These are phyloP conservation scores for Helianthus tuberosus DNA, from an alignment of 129 eudicot species.

Conservation along the genomic window DNA sequence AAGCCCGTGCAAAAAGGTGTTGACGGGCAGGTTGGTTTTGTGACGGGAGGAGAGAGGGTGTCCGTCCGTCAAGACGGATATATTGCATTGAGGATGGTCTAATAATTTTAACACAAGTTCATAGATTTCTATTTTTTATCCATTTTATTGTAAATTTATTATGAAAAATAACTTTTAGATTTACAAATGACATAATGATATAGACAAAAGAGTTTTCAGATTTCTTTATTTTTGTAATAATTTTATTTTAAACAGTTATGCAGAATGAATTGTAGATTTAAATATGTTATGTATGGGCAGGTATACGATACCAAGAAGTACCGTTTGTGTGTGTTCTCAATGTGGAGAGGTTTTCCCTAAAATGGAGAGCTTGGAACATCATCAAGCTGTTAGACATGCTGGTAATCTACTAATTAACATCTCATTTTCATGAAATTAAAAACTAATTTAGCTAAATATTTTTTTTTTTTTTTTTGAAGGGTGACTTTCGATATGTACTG, in stretches of 20 bases:
- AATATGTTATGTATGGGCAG: constrained; percentile 25
- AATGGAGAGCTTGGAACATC: constrained; percentile 85
- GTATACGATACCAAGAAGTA: constrained; percentile 71
- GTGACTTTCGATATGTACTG: too few relatives aligned
- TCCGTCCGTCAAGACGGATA: too few relatives aligned
- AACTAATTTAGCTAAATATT: too few relatives aligned
- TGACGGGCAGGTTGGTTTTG: too few relatives aligned
- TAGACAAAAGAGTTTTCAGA: background rate
- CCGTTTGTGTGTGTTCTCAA: constrained; percentile 64
- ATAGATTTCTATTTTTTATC: background rate
- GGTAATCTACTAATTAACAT: constrained; percentile 43
- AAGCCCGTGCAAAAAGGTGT: too few relatives aligned
- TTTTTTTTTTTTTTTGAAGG: too few relatives aligned
- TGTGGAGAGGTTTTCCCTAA: constrained; percentile 89
- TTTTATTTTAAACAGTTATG: background rate
- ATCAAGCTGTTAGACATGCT: constrained; percentile 92
- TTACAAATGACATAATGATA: too few relatives aligned
- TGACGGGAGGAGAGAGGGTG: too few relatives aligned
- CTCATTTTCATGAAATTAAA: background rate
- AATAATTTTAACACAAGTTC: background rate
- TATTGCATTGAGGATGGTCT: too few relatives aligned
- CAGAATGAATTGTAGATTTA: background rate
- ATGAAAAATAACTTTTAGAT: background rate
- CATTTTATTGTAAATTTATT: background rate
- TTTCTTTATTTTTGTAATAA: background rate